Evolutionary conservation across 768 basidiomycete genomes (phyloP).

Genomic region (Suillus placidus): DNA sequence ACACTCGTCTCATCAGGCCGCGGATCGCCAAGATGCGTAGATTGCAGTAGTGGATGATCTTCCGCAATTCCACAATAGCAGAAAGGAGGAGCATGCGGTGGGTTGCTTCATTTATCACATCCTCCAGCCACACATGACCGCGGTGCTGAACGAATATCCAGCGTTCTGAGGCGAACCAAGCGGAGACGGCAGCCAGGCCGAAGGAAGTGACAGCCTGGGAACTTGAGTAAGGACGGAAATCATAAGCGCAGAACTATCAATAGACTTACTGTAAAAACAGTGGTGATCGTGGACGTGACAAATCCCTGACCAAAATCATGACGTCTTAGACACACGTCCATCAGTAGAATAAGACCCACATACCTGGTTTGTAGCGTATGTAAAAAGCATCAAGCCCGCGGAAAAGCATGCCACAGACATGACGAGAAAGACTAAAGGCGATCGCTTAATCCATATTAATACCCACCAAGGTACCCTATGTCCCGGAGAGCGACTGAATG

Average conservation of each 20-base stretch:
- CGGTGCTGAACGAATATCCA: conserved; percentile 50
- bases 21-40: conserved; percentile 20
- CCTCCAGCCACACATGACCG: conserved; percentile 55
- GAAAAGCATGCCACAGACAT: conserved; percentile 85
- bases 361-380: conserved; percentile 75
- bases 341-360: conserved; percentile 22
- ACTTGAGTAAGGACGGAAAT: conserved; percentile 14
- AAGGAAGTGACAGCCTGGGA: conserved; percentile 42
- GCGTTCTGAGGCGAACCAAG: conserved; percentile 56
- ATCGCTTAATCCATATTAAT: conserved; percentile 83
- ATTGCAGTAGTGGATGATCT: conserved; percentile 26
- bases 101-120: conserved; percentile 39
- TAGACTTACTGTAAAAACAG: conserved; percentile 62
- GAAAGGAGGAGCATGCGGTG: conserved; percentile 27
- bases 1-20: conserved; percentile 27
- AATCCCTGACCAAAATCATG: conserved; percentile 42
- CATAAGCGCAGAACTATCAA: neutral
- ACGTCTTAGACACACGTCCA: conserved; percentile 15
- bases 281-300: conserved; percentile 70
- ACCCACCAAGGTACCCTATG: conserved; percentile 63
- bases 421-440: conserved; percentile 81
- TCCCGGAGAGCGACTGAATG: conserved; percentile 51
- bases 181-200: conserved; percentile 51
- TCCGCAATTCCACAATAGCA: conserved; percentile 22
- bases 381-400: conserved; percentile 73